Conservation (phyloP, 176 grass and related monocot genomes). For the Saccharum spontaneum region DNA sequence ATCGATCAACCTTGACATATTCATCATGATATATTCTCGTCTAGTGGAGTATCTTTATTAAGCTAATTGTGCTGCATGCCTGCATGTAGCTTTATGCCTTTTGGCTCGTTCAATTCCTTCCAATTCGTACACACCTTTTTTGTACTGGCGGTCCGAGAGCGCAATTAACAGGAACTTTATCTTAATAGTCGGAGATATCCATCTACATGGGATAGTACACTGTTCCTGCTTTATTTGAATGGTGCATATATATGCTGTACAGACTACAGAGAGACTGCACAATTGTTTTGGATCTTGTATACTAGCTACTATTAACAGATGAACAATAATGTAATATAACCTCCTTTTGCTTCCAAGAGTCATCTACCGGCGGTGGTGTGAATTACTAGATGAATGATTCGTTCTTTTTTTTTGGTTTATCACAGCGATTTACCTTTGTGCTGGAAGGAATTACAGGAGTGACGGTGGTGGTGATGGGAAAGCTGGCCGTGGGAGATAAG, state of each 20-base stretch:
- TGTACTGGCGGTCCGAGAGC: background rate
- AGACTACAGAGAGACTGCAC: background rate
- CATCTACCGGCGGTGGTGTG: too few species aligned
- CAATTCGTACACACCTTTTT: conserved; percentile 21
- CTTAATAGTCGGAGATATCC: background rate
- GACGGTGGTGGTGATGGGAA: background rate
- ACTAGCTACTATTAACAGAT: background rate
- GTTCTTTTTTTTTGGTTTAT: background rate
- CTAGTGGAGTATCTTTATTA: background rate
- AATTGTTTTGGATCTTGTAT: background rate
- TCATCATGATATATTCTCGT: background rate
- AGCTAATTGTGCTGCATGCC: background rate
- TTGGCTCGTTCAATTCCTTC: background rate
- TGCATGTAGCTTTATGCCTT: background rate
- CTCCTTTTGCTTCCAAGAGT: too few species aligned
- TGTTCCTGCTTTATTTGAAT: background rate
- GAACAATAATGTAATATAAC: background rate
- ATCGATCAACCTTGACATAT: conserved; percentile 17
- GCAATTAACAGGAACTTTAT: conserved; percentile 1
- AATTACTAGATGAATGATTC: background rate
- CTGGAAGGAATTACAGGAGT: conserved; percentile 12
- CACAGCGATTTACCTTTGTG: background rate
- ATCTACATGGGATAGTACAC: conserved; percentile 20
- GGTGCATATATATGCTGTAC: background rate
- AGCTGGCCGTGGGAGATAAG: background rate